Percentiles rank a stretch among this genome's conserved stretches.
Evolutionary conservation across 208 protist species (phyloP).

Genomic region (Leishmania martiniquensis): DNA sequence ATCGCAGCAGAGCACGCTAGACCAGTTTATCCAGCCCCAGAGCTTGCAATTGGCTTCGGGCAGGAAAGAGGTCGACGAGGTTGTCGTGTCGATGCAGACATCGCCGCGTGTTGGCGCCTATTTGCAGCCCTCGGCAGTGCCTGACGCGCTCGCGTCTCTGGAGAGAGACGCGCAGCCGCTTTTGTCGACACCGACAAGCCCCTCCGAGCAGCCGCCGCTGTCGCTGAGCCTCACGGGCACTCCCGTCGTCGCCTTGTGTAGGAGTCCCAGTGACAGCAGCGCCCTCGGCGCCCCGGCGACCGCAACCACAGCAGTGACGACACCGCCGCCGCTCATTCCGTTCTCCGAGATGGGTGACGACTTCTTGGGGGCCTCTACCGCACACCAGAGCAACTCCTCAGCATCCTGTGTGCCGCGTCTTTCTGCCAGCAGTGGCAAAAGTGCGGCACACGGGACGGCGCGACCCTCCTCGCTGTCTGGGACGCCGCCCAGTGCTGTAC

Average conservation of each 20-base stretch:
- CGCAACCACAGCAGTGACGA: background rate
- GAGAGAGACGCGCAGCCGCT: slow-evolving; percentile 3
- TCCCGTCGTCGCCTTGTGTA: slow-evolving; percentile 4
- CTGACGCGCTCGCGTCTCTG: background rate
- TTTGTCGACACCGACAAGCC: slow-evolving; percentile 14
- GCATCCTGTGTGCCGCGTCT: slow-evolving; percentile 3
- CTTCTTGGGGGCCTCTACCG: background rate
- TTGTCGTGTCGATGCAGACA: background rate
- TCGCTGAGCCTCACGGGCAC: slow-evolving; percentile 1
- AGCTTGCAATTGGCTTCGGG: slow-evolving; percentile 2
- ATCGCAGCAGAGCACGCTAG: slow-evolving; percentile 51
- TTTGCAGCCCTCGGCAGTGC: background rate
- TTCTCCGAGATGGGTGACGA: slow-evolving; percentile 23
- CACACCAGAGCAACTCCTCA: background rate
- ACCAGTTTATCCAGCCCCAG: slow-evolving; percentile 38
- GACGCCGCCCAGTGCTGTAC: background rate
- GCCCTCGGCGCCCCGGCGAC: background rate
- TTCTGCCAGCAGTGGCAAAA: background rate
- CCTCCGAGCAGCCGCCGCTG: slow-evolving; percentile 10
- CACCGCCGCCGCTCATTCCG: slow-evolving; percentile 10
- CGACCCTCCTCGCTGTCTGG: background rate
- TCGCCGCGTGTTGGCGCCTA: background rate
- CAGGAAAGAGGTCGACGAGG: slow-evolving; percentile 5
- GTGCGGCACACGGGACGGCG: background rate
- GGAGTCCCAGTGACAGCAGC: background rate